Evolutionary conservation across 1,284 basidiomycete genomes (phyloP).

Genomic region (Cutaneotrichosporon mucoides): DNA sequence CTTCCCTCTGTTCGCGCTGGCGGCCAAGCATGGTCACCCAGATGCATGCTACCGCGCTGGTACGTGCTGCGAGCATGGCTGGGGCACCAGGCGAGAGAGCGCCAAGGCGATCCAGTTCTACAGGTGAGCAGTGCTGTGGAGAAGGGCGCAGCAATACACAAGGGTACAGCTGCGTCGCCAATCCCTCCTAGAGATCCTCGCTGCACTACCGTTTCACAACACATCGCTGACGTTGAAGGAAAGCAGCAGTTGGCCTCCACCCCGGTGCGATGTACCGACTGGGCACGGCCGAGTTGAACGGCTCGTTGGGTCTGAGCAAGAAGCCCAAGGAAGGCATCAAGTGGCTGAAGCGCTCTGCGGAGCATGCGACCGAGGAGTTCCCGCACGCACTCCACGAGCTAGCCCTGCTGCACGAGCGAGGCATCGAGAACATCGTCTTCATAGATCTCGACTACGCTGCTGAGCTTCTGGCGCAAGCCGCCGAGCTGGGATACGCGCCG

Average conservation of each 20-base stretch:
- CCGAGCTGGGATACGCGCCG: slow-evolving; percentile 93
- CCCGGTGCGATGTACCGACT: slow-evolving; percentile 96
- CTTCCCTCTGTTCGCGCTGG: slow-evolving; percentile 91
- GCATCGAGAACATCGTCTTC: slow-evolving; percentile 94
- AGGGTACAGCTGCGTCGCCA: no score
- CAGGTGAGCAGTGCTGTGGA: slow-evolving; percentile 45
- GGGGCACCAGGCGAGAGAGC: slow-evolving; percentile 90
- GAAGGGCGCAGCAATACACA: no score
- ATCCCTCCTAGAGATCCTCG: no score
- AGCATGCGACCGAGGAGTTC: slow-evolving; percentile 90
- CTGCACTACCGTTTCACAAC: no score
- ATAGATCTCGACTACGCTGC: slow-evolving; percentile 93
- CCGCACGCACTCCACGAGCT: slow-evolving; percentile 95
- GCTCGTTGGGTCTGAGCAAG: slow-evolving; percentile 80
- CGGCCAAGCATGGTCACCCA: slow-evolving; percentile 96
- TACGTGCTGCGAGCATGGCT: slow-evolving; percentile 97
- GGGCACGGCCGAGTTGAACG: slow-evolving; percentile 93
- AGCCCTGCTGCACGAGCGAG: slow-evolving; percentile 88
- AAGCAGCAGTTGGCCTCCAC: slow-evolving; percentile 84
- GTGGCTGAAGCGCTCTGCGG: slow-evolving; percentile 95
- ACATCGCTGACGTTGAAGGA: slow-evolving; percentile 52
- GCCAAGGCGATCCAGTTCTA: slow-evolving; percentile 91
- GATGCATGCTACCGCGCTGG: slow-evolving; percentile 94
- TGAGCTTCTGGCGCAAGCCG: slow-evolving; percentile 89
- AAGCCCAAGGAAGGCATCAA: slow-evolving; percentile 94